Conservation (phyloP, 1,139 yeast genomes). For the Protomyces gravidus region DNA sequence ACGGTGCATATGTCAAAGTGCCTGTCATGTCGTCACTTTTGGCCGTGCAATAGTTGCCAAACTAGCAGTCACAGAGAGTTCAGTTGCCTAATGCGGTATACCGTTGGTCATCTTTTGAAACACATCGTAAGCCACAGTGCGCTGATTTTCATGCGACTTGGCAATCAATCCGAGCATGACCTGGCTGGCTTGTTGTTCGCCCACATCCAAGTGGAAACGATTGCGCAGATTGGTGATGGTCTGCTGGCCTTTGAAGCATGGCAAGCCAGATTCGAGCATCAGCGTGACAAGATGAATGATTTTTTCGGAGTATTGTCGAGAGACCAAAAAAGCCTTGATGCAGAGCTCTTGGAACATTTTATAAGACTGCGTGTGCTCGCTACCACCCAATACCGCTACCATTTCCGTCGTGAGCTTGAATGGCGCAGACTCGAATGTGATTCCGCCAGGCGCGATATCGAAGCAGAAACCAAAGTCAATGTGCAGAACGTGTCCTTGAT, state of each 20-base stretch:
- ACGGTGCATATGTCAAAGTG: too few relatives aligned
- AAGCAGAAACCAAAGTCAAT: conserved; percentile 98
- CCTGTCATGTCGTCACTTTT: not conserved
- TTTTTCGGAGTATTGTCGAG: conserved; percentile 83
- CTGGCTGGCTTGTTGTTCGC: conserved; percentile 79
- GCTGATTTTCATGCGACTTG: conserved; percentile 79
- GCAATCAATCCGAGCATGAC: conserved; percentile 70
- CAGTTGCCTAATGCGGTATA: conserved; percentile 12
- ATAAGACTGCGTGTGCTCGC: conserved; percentile 76
- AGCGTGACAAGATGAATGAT: conserved; percentile 82
- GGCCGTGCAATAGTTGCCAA: not conserved
- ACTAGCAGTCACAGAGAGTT: not conserved
- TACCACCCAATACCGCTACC: conserved; percentile 94
- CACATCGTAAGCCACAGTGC: conserved; percentile 94
- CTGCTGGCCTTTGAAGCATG: conserved; percentile 81
- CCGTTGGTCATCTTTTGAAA: conserved; percentile 64
- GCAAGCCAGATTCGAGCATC: conserved; percentile 92
- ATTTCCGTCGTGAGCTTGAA: conserved; percentile 94
- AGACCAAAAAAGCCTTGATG: conserved; percentile 84
- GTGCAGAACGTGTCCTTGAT: conserved; percentile 88
- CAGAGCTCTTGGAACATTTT: conserved; percentile 93
- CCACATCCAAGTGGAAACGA: conserved; percentile 75
- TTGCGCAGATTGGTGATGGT: conserved; percentile 72
- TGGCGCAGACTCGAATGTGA: conserved; percentile 94
- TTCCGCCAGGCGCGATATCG: conserved; percentile 99